A percentile compares a stretch with the other conserved stretches of the same genome.
These are phyloP conservation scores for Hypholoma sublateritium DNA, from an alignment of 768 basidiomycete genomes.

Conservation along the genomic window DNA sequence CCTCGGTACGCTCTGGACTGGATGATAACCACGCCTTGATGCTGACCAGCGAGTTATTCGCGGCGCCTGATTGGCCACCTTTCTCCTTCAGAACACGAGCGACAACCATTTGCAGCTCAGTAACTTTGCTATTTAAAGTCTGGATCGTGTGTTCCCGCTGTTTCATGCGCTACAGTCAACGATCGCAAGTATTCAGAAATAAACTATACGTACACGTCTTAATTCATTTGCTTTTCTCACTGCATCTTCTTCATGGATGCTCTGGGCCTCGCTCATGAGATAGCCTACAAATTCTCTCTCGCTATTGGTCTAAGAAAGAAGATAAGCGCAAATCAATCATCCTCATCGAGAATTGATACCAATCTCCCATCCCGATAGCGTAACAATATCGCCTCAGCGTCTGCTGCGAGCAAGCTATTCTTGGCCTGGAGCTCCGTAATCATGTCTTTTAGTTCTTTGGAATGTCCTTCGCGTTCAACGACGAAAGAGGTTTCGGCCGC, in stretches of 20 bases:
- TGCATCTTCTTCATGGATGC: constrained; percentile 50
- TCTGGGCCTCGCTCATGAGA: constrained; percentile 43
- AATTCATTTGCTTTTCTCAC: constrained; percentile 58
- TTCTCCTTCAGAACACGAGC: constrained; percentile 44
- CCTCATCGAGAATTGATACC: constrained; percentile 29
- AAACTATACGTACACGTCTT: constrained; percentile 39
- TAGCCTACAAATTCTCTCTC: constrained; percentile 51
- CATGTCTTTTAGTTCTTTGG: constrained; percentile 15
- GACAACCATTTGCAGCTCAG: constrained; percentile 44
- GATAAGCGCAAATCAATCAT: background rate
- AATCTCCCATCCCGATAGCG: constrained; percentile 48
- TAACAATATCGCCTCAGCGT: constrained; percentile 27
- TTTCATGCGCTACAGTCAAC: background rate
- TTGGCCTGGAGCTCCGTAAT: constrained; percentile 19
- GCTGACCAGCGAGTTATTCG: constrained; percentile 35
- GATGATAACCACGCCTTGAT: constrained; percentile 38
- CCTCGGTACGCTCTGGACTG: constrained; percentile 22
- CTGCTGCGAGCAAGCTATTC: constrained; percentile 25
- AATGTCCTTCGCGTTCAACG: background rate
- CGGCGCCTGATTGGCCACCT: constrained; percentile 20
- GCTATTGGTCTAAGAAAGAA: constrained; percentile 36
- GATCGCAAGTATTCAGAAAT: background rate
- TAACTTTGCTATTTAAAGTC: constrained; percentile 42
- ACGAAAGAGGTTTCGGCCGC: constrained; percentile 2
- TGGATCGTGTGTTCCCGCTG: constrained; percentile 51